Conservation (phyloP, 768 basidiomycete species). For the Lactarius vividus region DNA sequence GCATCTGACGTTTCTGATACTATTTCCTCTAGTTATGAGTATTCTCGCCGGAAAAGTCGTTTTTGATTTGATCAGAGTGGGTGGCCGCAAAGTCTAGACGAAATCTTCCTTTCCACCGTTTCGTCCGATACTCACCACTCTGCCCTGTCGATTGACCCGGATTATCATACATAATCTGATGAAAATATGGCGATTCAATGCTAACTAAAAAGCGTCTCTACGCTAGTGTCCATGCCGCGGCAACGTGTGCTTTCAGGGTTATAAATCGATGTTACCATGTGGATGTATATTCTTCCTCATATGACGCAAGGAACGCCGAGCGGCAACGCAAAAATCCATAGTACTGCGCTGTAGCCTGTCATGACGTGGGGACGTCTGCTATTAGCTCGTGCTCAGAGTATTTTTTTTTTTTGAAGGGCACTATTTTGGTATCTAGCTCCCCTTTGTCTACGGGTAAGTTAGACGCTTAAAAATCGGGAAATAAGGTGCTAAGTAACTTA, state of each 20-base stretch:
- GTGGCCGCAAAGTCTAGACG: slow-evolving; percentile 16
- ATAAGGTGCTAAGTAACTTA: no score
- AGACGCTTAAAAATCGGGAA: no score
- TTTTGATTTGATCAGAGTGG: slow-evolving; percentile 11
- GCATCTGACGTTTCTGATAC: neutral
- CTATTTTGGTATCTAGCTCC: no score
- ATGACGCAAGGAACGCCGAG: neutral
- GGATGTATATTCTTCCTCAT: neutral
- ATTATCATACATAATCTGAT: neutral
- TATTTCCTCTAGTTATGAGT: neutral
- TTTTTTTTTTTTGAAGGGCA: no score
- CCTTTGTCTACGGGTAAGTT: no score
- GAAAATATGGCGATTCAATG: neutral
- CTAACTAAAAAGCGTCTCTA: neutral
- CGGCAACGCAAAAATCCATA: neutral
- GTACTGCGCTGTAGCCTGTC: neutral
- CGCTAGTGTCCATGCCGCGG: neutral
- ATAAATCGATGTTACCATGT: neutral
- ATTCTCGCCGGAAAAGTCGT: slow-evolving; percentile 13
- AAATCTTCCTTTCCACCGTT: neutral
- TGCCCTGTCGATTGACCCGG: neutral
- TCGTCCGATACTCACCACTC: neutral
- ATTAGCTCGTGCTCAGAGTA: neutral
- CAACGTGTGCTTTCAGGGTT: neutral
- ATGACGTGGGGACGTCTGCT: neutral